Evolutionary conservation across 768 basidiomycete genomes (phyloP).

Genomic region (Calocera cornea): DNA sequence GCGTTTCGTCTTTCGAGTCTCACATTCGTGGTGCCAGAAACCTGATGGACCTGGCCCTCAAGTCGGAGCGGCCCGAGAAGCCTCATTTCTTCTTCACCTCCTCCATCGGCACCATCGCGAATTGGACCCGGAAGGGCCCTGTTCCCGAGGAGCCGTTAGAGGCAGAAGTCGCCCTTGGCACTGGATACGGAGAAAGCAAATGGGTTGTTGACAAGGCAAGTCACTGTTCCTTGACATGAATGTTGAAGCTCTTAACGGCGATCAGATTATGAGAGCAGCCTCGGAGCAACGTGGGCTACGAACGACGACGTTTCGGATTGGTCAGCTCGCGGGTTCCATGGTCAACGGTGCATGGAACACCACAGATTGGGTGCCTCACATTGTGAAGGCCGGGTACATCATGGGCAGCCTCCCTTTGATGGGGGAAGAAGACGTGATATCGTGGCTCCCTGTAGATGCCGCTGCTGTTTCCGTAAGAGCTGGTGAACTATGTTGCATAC

Average conservation of each 20-base stretch:
- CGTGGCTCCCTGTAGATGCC: constrained; percentile 5
- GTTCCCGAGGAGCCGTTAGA: neutral
- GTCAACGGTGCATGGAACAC: constrained; percentile 5
- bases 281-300: neutral
- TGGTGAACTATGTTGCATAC: neutral
- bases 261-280: neutral
- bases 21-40: constrained; percentile 36
- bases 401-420: neutral
- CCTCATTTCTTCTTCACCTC: constrained; percentile 33
- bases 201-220: neutral
- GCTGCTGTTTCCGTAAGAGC: neutral
- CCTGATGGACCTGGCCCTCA: constrained; percentile 33
- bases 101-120: constrained; percentile 25
- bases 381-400: neutral
- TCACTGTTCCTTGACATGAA: neutral
- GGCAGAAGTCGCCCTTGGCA: neutral
- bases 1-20: constrained; percentile 38
- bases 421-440: neutral
- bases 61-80: constrained; percentile 19
- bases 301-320: neutral
- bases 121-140: neutral
- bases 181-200: neutral
- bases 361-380: constrained; percentile 7
- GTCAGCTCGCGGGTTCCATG: constrained; percentile 1
- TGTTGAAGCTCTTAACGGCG: neutral